Evolutionary conservation across 2,329 filamentous ascomycete species (phyloP).

Genomic region (Xylariaceae sp.): DNA sequence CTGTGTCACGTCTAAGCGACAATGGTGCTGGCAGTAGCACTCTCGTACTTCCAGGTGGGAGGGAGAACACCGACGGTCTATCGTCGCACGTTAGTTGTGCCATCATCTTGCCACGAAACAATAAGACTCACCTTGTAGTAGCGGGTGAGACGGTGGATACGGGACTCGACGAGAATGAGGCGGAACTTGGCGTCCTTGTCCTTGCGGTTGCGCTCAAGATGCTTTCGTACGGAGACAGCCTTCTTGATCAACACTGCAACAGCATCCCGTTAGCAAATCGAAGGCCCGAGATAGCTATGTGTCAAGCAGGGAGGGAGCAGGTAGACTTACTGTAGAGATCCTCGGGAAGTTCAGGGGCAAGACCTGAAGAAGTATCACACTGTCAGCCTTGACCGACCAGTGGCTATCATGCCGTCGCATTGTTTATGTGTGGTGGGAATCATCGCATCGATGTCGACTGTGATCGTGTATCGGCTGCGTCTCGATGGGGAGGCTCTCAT

Average conservation of each 20-base stretch:
- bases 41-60: constrained; percentile 99
- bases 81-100: constrained; percentile 5
- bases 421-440: constrained; percentile 9
- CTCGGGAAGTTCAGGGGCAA: constrained; percentile 97
- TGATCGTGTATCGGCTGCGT: constrained; percentile 5
- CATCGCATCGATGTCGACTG: constrained; percentile 9
- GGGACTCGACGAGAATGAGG: constrained; percentile 99
- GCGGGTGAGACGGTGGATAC: constrained; percentile 98
- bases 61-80: constrained; percentile 71
- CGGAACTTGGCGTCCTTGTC: constrained; percentile 99
- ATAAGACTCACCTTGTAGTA: constrained; percentile 18
- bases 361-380: constrained; percentile 85
- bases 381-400: constrained; percentile 89
- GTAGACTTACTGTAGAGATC: constrained; percentile 78
- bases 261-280: constrained; percentile 2
- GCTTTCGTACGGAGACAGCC: constrained; percentile 99
- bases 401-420: constrained; percentile 52
- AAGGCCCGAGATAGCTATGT: neutral
- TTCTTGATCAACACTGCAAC: constrained; percentile 82
- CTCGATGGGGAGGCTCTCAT: constrained; percentile 32
- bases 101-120: neutral
- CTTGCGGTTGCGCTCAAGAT: constrained; percentile 99
- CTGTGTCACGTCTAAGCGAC: constrained; percentile 66
- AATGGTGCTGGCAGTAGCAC: constrained; percentile 88
- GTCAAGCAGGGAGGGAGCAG: constrained; percentile 33